A percentile compares a stretch with the other conserved stretches of the same genome.
Conservation (phyloP, 495 filamentous ascomycete genomes). For the Penicillium turbatum region DNA sequence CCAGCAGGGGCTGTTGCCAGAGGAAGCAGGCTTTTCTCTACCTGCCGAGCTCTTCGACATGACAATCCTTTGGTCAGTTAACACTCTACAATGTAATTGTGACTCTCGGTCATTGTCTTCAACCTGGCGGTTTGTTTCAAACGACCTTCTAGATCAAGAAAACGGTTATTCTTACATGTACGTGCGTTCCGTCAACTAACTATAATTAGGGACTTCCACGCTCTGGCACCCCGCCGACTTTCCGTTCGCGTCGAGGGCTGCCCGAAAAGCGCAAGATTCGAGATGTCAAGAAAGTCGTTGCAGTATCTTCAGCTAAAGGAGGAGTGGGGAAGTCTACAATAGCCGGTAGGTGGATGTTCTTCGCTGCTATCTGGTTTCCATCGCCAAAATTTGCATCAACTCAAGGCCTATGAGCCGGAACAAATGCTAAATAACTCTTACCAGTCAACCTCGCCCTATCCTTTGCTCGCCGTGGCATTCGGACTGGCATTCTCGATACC, state of each 20-base stretch:
- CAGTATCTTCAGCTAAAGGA: conserved; percentile 92
- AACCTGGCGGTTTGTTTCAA: neutral
- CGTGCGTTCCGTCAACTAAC: neutral
- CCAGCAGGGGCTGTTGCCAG: neutral
- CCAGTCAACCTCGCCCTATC: conserved; percentile 82
- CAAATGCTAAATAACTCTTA: conserved; percentile 3
- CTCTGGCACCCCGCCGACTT: conserved; percentile 63
- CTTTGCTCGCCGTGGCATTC: conserved; percentile 72
- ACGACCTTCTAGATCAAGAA: neutral
- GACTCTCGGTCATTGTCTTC: neutral
- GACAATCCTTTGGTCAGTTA: conserved; percentile 79
- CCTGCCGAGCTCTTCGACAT: conserved; percentile 62
- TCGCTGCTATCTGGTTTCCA: neutral
- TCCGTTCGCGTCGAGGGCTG: conserved; percentile 78
- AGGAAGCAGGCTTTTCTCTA: conserved; percentile 55
- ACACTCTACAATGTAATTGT: neutral
- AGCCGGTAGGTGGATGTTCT: conserved; percentile 51
- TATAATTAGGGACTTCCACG: conserved; percentile 68
- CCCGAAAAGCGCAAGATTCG: conserved; percentile 75
- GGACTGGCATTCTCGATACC: conserved; percentile 84
- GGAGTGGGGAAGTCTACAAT: conserved; percentile 96
- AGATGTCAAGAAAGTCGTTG: conserved; percentile 80
- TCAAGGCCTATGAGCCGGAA: neutral
- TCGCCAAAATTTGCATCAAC: neutral
- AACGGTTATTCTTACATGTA: neutral